Percentiles rank a stretch among this genome's conserved stretches.
Conservation (phyloP, 2,329 filamentous ascomycete species). For the Ophiocordyceps camponoti-leonardi region DNA sequence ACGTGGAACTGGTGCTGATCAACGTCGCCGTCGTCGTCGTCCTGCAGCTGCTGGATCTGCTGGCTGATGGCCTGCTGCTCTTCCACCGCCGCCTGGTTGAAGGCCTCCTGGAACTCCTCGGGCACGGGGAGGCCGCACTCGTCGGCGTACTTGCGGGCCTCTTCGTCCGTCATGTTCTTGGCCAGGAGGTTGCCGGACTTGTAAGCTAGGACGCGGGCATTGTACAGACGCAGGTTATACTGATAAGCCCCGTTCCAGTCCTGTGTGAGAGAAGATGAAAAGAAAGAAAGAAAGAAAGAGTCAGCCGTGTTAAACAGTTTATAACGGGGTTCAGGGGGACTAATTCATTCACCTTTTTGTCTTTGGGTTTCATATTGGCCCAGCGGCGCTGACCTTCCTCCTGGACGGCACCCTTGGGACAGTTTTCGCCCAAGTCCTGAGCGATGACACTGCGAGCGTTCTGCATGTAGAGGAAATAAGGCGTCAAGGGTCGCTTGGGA, state of each 20-base stretch:
- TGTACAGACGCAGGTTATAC: conserved; percentile 49
- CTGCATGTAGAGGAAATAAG: conserved; percentile 91
- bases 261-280: conserved; percentile 7
- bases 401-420: conserved; percentile 73
- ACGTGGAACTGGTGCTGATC: neutral
- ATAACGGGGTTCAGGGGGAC: neutral
- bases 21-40: neutral
- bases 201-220: conserved; percentile 47
- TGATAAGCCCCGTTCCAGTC: conserved; percentile 51
- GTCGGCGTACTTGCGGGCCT: conserved; percentile 44
- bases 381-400: conserved; percentile 77
- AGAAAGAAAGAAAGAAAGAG: too few relatives aligned
- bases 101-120: conserved; percentile 22
- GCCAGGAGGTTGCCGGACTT: conserved; percentile 40
- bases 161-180: conserved; percentile 43
- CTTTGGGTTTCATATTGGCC: conserved; percentile 55
- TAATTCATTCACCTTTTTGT: conserved; percentile 37
- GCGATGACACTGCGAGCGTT: conserved; percentile 72
- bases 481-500: conserved; percentile 83
- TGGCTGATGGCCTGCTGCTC: conserved; percentile 42
- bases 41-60: conserved; percentile 28
- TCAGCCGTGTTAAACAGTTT: too few relatives aligned
- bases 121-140: conserved; percentile 36
- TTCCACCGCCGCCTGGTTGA: conserved; percentile 14
- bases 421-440: conserved; percentile 54